A percentile compares a stretch with the other conserved stretches of the same genome.
These are phyloP conservation scores for Boletellus deceptivus DNA, from an alignment of 1,284 basidiomycete genomes.

Conservation along the genomic window DNA sequence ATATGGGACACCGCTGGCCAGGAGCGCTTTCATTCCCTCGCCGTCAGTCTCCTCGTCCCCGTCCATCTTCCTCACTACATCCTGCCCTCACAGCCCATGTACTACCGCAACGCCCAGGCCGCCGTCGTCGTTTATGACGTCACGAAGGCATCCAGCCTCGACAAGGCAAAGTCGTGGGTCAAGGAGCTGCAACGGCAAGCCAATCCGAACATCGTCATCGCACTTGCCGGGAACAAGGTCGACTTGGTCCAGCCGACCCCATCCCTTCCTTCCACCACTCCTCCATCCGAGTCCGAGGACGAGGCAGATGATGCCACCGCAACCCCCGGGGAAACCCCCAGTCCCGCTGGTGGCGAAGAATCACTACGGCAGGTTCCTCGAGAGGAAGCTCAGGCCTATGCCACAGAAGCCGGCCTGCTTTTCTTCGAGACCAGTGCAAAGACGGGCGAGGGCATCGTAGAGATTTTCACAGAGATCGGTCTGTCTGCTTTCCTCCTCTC, in stretches of 20 bases:
- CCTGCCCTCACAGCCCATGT: conserved; percentile 74
- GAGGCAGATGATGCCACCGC: conserved; percentile 85
- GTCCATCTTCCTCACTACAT: conserved; percentile 3
- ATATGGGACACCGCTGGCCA: conserved; percentile 97
- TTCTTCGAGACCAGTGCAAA: conserved; percentile 99
- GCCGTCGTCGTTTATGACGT: conserved; percentile 99
- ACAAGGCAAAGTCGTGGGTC: conserved; percentile 99
- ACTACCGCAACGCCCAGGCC: conserved; percentile 98
- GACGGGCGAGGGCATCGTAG: conserved; percentile 94
- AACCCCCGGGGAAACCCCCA: conserved; percentile 69
- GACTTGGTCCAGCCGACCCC: conserved; percentile 81
- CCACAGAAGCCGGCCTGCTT: conserved; percentile 86
- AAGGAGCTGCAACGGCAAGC: conserved; percentile 99
- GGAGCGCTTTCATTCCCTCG: conserved; percentile 92
- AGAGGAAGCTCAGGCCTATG: conserved; percentile 96
- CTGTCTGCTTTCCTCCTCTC: conserved; percentile 25
- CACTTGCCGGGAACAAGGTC: conserved; percentile 93
- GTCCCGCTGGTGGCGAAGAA: conserved; percentile 55
- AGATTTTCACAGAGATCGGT: conserved; percentile 99
- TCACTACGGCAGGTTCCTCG: conserved; percentile 83
- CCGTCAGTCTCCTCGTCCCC: conserved; percentile 47
- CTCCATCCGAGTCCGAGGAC: conserved; percentile 67
- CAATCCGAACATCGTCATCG: conserved; percentile 98
- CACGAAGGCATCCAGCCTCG: conserved; percentile 89
- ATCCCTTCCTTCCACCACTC: conserved; percentile 48